Percentiles rank a stretch among this genome's conserved stretches.
Conservation (phyloP, 2,329 filamentous ascomycete genomes). For the Cephalotrichum gorgonifer region DNA sequence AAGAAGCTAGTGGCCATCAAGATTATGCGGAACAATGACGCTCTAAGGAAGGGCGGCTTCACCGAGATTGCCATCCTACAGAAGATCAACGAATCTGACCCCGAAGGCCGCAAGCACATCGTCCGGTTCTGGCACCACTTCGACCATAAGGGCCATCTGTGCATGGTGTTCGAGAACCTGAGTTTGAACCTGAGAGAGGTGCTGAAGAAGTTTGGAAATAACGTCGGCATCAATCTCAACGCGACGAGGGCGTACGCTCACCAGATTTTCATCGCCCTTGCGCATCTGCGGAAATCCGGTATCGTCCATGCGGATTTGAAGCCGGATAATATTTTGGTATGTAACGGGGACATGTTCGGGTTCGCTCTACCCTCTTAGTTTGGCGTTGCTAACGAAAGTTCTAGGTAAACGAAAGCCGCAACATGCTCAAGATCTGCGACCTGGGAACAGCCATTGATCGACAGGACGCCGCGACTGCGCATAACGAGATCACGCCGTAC, state of each 20-base stretch:
- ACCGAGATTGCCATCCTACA: slow-evolving; percentile 91
- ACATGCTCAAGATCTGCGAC: slow-evolving; percentile 88
- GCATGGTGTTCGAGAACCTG: slow-evolving; percentile 94
- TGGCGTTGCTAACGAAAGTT: slow-evolving; percentile 15
- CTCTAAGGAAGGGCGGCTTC: slow-evolving; percentile 79
- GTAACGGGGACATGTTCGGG: slow-evolving; percentile 12
- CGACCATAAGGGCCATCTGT: slow-evolving; percentile 89
- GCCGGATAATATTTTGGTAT: slow-evolving; percentile 87
- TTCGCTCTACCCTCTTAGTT: not conserved
- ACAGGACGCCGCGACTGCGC: slow-evolving; percentile 60
- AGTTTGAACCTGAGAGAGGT: slow-evolving; percentile 90
- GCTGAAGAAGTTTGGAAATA: slow-evolving; percentile 89
- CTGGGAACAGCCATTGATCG: slow-evolving; percentile 90
- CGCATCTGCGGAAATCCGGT: slow-evolving; percentile 81
- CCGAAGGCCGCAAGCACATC: slow-evolving; percentile 83
- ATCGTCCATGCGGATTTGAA: slow-evolving; percentile 95
- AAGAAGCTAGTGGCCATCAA: slow-evolving; percentile 86
- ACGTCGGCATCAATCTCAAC: slow-evolving; percentile 80
- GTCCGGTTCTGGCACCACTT: slow-evolving; percentile 82
- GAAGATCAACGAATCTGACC: slow-evolving; percentile 75
- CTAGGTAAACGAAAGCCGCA: slow-evolving; percentile 69
- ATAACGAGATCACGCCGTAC: slow-evolving; percentile 84
- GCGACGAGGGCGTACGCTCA: slow-evolving; percentile 84
- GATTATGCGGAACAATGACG: slow-evolving; percentile 94
- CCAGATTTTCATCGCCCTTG: slow-evolving; percentile 86